These are phyloP conservation scores for Colletotrichum somersetense DNA, from an alignment of 2,329 filamentous ascomycete genomes.

Conservation along the genomic window DNA sequence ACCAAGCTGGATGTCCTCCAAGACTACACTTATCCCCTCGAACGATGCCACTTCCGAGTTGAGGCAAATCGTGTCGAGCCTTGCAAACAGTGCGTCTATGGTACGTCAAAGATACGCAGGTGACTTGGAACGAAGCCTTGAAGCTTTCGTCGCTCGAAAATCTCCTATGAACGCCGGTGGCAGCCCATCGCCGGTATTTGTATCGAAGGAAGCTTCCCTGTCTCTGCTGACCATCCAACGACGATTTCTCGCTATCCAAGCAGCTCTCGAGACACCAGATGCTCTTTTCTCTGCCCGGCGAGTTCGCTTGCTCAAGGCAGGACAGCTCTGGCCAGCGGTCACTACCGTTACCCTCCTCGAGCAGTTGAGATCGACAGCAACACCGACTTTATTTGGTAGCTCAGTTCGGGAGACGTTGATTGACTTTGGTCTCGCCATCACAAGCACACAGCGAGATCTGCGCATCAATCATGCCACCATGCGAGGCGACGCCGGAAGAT, in stretches of 20 bases:
- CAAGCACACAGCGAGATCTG: conserved; percentile 58
- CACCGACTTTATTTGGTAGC: conserved; percentile 47
- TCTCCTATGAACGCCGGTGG: conserved; percentile 7
- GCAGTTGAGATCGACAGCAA: conserved; percentile 56
- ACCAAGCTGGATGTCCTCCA: conserved; percentile 37
- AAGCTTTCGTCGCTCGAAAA: conserved; percentile 44
- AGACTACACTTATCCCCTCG: conserved; percentile 22
- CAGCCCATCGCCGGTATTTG: background rate
- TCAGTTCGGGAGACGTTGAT: conserved; percentile 57
- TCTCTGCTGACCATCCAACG: conserved; percentile 15
- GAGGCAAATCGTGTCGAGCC: conserved; percentile 48
- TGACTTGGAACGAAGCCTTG: conserved; percentile 47
- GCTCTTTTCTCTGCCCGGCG: conserved; percentile 37
- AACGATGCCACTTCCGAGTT: conserved; percentile 41
- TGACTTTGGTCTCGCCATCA: conserved; percentile 57
- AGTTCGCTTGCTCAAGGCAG: conserved; percentile 56
- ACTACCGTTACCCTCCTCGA: conserved; percentile 59
- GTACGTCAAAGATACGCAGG: conserved; percentile 55
- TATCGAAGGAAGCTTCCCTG: conserved; percentile 6
- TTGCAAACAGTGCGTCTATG: conserved; percentile 48
- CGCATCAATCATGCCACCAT: conserved; percentile 54
- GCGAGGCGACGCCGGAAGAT: conserved; percentile 46
- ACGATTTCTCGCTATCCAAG: conserved; percentile 11
- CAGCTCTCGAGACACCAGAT: conserved; percentile 13
- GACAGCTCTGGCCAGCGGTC: conserved; percentile 60